Base-by-base conservation (phyloP, 768 basidiomycete species). In the Lactifluus piperatus region DNA sequence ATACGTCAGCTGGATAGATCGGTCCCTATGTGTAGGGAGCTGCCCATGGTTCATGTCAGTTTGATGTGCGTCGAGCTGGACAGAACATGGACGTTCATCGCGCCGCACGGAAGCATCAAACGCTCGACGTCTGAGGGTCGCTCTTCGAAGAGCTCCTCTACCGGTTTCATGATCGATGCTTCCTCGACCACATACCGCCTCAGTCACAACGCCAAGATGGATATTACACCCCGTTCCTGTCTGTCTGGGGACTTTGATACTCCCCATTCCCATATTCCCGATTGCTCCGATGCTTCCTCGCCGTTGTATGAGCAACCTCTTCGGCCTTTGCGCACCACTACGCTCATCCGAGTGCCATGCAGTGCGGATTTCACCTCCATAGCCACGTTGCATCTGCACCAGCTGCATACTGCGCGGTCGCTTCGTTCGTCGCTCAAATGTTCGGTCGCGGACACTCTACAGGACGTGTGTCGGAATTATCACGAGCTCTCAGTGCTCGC, bases 401-500 rank as follows among this genome's bases (percentile, higher is more conserved):
- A 86, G 14, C 74, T 92, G 24, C 75, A 81, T 59, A 74, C 75
- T 30, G 69, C 73, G 34, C 77, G 76, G 54, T 78, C 76, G 3
- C 67, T 67, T 1, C 69, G 67, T 34, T 81, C 79, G 22, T 73
- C 76, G 34, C 69, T 67, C 36, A 66, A 60, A n/a, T 64, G 64
- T 47, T 57, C 68, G 43, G 73, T 75, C 39, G 66, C 69, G n/a
- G 67, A 69, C 54, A 71, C 69, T 50, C 67, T 71, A 60, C 66
- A 71, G 26, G 88, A 90, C 54, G 78, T 91, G 65, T 80, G 85
- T 18, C 75, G 71, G 45, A 91, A 82, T 66, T 91, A 79, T 66
- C 77, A 87, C 65, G 85, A 86, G 58, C 78, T 93, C 18, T 75
- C 82, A 2, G 77, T 88, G 29, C 79, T 91, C 10, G 77, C 82